phyloP scores from a whole-genome alignment of 2,329 filamentous ascomycete species.

The Cryphonectria japonica region DNA sequence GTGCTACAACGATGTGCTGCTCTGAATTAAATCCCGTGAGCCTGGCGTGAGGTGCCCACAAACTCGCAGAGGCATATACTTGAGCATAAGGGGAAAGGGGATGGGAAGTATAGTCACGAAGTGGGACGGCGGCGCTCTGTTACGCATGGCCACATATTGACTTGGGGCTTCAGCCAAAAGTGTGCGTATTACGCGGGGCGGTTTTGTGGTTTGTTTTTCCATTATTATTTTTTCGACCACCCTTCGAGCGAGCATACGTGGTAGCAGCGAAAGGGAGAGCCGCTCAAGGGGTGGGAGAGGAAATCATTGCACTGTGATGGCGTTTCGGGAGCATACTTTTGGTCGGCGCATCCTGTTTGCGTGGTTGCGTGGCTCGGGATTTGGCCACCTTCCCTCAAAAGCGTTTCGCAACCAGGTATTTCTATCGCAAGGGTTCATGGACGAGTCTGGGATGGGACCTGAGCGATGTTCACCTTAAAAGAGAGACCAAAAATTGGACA shows the following conservation, averaged over 20 bases:
- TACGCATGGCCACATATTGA: too few species aligned
- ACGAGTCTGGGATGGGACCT: not conserved
- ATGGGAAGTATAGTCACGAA: too few species aligned
- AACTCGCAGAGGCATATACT: not conserved
- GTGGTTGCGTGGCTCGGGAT: not conserved
- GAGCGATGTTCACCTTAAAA: not conserved
- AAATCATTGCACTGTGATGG: slow-evolving; percentile 22
- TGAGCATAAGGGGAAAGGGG: not conserved
- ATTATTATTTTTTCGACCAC: not conserved
- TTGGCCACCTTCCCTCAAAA: not conserved
- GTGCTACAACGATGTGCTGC: not conserved
- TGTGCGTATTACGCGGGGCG: not conserved
- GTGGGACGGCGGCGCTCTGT: too few species aligned
- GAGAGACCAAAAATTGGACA: not conserved
- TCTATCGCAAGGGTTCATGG: not conserved
- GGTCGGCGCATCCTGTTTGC: not conserved
- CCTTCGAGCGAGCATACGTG: not conserved
- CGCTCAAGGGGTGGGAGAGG: not conserved
- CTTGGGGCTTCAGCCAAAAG: not conserved
- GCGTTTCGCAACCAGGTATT: not conserved
- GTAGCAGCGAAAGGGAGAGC: not conserved
- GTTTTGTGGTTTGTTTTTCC: too few species aligned
- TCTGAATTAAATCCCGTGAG: not conserved
- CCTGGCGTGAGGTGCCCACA: not conserved
- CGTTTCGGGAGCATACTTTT: slow-evolving; percentile 10